A percentile compares a stretch with the other conserved stretches of the same genome.
Evolutionary conservation across 2,329 filamentous ascomycete genomes (phyloP).

Genomic region (Graphilbum sp.): DNA sequence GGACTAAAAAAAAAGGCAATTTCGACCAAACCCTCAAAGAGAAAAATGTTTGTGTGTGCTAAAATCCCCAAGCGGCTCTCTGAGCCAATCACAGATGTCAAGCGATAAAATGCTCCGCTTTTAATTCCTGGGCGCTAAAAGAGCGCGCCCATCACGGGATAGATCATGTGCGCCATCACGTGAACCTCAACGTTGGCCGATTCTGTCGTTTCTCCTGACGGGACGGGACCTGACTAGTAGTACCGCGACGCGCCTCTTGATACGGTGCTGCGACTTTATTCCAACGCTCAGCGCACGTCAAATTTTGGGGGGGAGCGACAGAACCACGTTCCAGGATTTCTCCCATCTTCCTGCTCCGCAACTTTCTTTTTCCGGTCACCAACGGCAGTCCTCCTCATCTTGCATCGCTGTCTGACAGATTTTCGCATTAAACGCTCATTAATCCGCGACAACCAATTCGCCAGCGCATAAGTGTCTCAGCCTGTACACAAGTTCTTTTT

Average conservation of each 20-base stretch:
- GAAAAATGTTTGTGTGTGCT: constrained; percentile 8
- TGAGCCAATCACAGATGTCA: not conserved
- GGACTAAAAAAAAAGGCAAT: constrained; percentile 5
- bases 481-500: no score
- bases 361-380: not conserved
- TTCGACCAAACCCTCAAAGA: constrained; percentile 4
- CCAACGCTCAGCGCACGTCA: not conserved
- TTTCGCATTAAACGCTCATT: no score
- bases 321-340: not conserved
- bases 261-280: not conserved
- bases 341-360: not conserved
- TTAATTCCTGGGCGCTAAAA: no score
- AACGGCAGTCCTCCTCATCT: not conserved
- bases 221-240: not conserved
- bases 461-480: no score
- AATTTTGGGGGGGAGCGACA: not conserved
- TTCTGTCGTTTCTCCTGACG: not conserved
- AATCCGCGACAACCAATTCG: not conserved
- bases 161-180: not conserved
- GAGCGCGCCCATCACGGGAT: not conserved
- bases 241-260: not conserved
- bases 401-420: not conserved
- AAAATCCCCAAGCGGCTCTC: not conserved
- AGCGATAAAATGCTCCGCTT: not conserved
- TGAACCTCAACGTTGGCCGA: no score